Evolutionary conservation across 495 filamentous ascomycete genomes (phyloP).

Genomic region (Trichodelitschia bisporula): DNA sequence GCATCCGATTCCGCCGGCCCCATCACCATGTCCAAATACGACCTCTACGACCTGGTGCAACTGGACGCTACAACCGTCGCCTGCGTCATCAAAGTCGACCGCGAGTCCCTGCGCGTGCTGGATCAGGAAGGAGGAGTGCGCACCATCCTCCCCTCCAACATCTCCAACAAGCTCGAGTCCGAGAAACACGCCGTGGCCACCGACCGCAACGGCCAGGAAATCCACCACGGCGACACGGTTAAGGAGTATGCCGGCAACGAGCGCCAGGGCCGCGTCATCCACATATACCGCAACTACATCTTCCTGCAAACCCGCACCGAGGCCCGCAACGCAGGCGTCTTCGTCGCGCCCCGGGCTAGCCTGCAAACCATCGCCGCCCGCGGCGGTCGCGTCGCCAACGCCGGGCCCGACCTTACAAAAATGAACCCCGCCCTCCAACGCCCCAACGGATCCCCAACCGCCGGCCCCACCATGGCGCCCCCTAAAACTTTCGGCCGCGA

Average conservation of each 20-base stretch:
- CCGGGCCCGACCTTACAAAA: slow-evolving; percentile 51
- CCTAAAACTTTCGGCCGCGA: slow-evolving; percentile 59
- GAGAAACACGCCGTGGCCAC: slow-evolving; percentile 70
- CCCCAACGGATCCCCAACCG: slow-evolving; percentile 23
- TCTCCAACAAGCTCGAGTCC: slow-evolving; percentile 61
- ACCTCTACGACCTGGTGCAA: slow-evolving; percentile 83
- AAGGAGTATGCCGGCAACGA: slow-evolving; percentile 73
- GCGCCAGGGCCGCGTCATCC: slow-evolving; percentile 64
- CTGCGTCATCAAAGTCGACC: slow-evolving; percentile 83
- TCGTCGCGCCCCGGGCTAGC: slow-evolving; percentile 40
- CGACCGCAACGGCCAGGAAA: slow-evolving; percentile 81
- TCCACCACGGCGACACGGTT: slow-evolving; percentile 72
- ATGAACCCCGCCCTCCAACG: slow-evolving; percentile 81
- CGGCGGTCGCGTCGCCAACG: slow-evolving; percentile 37
- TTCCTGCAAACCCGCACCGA: slow-evolving; percentile 70
- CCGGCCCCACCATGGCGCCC: slow-evolving; percentile 38
- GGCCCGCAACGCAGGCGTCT: slow-evolving; percentile 71
- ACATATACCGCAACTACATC: slow-evolving; percentile 72
- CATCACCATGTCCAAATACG: slow-evolving; percentile 56
- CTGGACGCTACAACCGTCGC: slow-evolving; percentile 80
- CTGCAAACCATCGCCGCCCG: slow-evolving; percentile 79
- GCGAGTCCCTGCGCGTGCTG: slow-evolving; percentile 68
- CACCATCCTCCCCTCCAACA: slow-evolving; percentile 68
- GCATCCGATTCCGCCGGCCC: slow-evolving; percentile 73
- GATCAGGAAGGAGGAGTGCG: slow-evolving; percentile 73